phyloP scores from a whole-genome alignment of 305 asterid genomes.

The Rubia balearica region DNA sequence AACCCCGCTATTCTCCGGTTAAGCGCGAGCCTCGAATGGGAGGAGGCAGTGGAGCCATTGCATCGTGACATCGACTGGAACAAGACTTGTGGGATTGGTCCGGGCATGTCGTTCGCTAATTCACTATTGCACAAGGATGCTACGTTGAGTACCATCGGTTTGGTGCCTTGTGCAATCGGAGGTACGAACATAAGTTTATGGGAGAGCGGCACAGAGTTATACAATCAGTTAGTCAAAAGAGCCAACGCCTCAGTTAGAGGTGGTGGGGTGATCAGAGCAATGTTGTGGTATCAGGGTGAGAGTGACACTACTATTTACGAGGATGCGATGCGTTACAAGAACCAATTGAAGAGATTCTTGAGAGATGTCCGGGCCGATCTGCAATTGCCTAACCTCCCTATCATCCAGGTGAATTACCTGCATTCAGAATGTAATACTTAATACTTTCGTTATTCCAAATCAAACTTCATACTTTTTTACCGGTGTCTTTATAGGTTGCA shows the following conservation, averaged over 20 bases:
- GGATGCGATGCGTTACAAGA: conserved; percentile 20
- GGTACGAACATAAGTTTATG: conserved; percentile 33
- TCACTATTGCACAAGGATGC: conserved; percentile 16
- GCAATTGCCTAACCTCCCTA: conserved; percentile 15
- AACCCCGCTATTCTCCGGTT: conserved; percentile 24
- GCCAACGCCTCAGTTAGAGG: conserved; percentile 20
- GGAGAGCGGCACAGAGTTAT: conserved; percentile 22
- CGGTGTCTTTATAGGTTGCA: conserved; percentile 7
- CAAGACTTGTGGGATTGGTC: conserved; percentile 37
- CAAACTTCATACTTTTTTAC: no score
- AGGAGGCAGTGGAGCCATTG: conserved; percentile 35
- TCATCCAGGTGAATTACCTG: conserved; percentile 17
- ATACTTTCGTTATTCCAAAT: no score
- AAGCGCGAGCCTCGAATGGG: conserved; percentile 12
- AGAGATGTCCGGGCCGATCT: conserved; percentile 21
- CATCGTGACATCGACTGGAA: conserved; percentile 36
- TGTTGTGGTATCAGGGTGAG: conserved; percentile 49
- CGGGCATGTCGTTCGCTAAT: conserved; percentile 43
- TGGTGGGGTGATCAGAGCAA: conserved; percentile 29
- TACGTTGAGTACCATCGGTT: conserved; percentile 21
- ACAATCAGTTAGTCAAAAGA: conserved; percentile 24
- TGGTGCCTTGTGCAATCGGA: conserved; percentile 44
- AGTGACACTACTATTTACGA: conserved; percentile 18
- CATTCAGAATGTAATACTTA: not conserved
- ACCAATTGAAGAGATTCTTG: conserved; percentile 16